Evolutionary conservation across 495 filamentous ascomycete species (phyloP).

Genomic region (Hamigera avellanea): DNA sequence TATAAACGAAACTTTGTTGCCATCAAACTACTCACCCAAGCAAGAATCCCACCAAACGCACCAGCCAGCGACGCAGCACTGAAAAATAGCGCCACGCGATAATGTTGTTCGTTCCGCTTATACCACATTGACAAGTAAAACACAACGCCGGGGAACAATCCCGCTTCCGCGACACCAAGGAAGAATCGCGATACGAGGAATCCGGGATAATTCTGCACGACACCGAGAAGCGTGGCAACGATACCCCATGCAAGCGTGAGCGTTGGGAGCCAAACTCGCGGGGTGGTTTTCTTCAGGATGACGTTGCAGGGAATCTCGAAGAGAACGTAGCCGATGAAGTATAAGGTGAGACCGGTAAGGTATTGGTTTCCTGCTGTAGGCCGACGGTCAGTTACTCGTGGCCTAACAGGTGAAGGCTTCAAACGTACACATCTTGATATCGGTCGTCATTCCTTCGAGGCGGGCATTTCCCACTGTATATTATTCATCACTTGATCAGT

Average conservation of each 20-base stretch:
- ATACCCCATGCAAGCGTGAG: constrained; percentile 47
- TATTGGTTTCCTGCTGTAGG: constrained; percentile 54
- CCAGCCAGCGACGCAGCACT: constrained; percentile 63
- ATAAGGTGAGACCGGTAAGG: constrained; percentile 57
- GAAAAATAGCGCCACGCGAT: constrained; percentile 66
- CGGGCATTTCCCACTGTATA: constrained; percentile 40
- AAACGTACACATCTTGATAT: constrained; percentile 47
- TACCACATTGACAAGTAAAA: constrained; percentile 87
- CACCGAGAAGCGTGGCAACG: constrained; percentile 59
- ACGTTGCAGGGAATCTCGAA: constrained; percentile 66
- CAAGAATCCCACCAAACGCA: constrained; percentile 69
- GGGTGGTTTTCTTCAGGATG: constrained; percentile 59
- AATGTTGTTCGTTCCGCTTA: constrained; percentile 58
- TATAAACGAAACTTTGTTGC: background rate
- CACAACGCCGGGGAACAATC: constrained; percentile 63
- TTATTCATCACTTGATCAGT: no score
- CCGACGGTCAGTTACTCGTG: background rate
- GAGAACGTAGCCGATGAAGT: constrained; percentile 67
- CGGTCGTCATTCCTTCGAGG: constrained; percentile 50
- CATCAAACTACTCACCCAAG: constrained; percentile 31
- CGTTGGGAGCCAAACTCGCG: constrained; percentile 47
- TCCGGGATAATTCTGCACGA: constrained; percentile 53
- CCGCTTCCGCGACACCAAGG: constrained; percentile 34
- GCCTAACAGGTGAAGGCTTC: background rate
- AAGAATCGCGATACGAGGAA: constrained; percentile 47